Conservation (phyloP, 139 green algal species). For the Chlamydomonas applanata region DNA sequence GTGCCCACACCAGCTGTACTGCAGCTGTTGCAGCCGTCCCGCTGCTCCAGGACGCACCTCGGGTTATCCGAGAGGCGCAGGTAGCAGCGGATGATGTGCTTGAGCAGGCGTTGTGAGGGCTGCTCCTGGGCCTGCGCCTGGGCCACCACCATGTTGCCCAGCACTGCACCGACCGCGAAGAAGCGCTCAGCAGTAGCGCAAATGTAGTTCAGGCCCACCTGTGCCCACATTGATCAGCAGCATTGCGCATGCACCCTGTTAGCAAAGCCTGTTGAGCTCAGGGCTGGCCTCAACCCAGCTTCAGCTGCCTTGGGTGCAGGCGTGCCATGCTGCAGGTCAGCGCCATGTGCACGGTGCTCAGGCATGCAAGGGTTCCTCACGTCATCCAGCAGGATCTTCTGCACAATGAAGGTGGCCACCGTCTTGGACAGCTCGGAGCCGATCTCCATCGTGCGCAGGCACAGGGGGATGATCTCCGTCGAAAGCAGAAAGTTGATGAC, state of each 20-base stretch:
- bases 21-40: too few species aligned
- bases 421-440: conserved; percentile 98
- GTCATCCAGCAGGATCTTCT: conserved; percentile 98
- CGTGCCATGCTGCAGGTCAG: too few species aligned
- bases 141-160: conserved; percentile 89
- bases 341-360: too few species aligned
- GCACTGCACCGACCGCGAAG: conserved; percentile 92
- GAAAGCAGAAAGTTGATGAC: conserved; percentile 99
- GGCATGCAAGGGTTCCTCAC: conserved; percentile 34
- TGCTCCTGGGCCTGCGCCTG: conserved; percentile 68
- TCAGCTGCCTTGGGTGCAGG: too few species aligned
- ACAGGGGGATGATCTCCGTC: conserved; percentile 99
- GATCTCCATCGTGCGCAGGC: conserved; percentile 98
- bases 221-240: too few species aligned
- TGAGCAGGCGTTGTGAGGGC: conserved; percentile 91
- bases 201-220: conserved; percentile 95
- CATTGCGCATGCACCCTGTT: too few species aligned
- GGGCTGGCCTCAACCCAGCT: too few species aligned
- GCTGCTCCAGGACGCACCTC: conserved; percentile 40
- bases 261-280: too few species aligned
- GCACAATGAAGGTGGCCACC: conserved; percentile 99
- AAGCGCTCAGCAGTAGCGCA: conserved; percentile 98
- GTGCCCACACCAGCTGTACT: too few species aligned
- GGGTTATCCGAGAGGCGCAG: conserved; percentile 89
- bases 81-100: conserved; percentile 99